A percentile compares a stretch with the other conserved stretches of the same genome.
Evolutionary conservation across 768 basidiomycete species (phyloP).

Genomic region (Podaxis sp.): DNA sequence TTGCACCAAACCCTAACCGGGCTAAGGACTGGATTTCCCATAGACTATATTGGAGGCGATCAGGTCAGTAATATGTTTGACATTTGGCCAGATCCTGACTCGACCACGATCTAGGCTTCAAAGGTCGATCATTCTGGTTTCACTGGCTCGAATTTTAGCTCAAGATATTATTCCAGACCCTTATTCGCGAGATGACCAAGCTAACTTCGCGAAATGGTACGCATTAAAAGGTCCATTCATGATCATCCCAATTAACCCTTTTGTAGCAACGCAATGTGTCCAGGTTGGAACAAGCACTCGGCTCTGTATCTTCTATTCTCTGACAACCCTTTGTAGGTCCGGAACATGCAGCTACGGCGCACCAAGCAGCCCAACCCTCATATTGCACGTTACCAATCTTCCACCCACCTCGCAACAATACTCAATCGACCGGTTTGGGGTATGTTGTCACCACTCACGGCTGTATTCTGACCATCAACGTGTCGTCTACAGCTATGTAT

Average conservation of each 20-base stretch:
- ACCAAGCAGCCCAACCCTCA: slow-evolving; percentile 45
- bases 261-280: slow-evolving; percentile 51
- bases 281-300: slow-evolving; percentile 30
- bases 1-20: slow-evolving; percentile 46
- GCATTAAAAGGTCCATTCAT: slow-evolving; percentile 11
- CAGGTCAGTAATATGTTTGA: slow-evolving; percentile 36
- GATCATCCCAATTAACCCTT: not conserved
- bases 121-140: slow-evolving; percentile 31
- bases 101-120: slow-evolving; percentile 43
- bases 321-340: slow-evolving; percentile 33
- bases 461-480: not conserved
- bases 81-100: not conserved
- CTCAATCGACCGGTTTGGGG: slow-evolving; percentile 18
- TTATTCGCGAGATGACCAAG: slow-evolving; percentile 55
- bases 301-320: not conserved
- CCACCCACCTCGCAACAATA: slow-evolving; percentile 32
- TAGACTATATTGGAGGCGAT: slow-evolving; percentile 53
- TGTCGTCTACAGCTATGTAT: slow-evolving; percentile 40
- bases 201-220: slow-evolving; percentile 54
- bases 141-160: not conserved
- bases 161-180: slow-evolving; percentile 41
- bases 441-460: not conserved
- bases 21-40: slow-evolving; percentile 59
- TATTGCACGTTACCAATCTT: slow-evolving; percentile 56
- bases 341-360: slow-evolving; percentile 44